Base-by-base conservation (phyloP, 176 grass and related monocot genomes). In the Zea luxurians region DNA sequence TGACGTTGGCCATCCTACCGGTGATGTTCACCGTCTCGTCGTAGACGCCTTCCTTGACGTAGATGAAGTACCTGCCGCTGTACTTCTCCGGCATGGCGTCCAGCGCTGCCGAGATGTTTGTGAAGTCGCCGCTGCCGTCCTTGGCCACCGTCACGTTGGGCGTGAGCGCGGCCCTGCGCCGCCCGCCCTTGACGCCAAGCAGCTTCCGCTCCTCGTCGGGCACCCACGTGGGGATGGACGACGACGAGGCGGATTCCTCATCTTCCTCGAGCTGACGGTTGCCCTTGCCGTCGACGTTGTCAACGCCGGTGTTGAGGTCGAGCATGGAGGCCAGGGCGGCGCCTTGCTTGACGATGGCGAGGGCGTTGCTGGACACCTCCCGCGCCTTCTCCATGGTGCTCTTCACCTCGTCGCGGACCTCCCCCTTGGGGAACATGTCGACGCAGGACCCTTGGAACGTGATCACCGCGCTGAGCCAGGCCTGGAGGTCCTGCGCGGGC, bases 381-480 rank as follows among this genome's bases (percentile, higher is more conserved):
- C 85, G 45, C 4, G 85, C 72, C 21, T 68, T 78, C 66, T 80
- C 83, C 95, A 98, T 94, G 17, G 82, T n/a, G 2, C 4, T 10
- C 45, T 63, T 80, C 62, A 94, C 75, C 87, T 89, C 78, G 8
- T 83, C 80, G 13, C 77, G 80, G 3, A 85, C 16, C 13, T 84
- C 64, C 9, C 94, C 94, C 45, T 88, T 68, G 1, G 91, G 95
- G 80, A 94, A 94, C 85, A 88, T 87, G 69, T 98, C 91, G 73
- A 91, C 76, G 80, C 95, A 98, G 47, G 95, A 84, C 46, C 90
- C 82, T 80, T 94, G 79, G 80, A 94, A 98, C 34, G 91, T 86
- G 81, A 94, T 84, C 49, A 94, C 91, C 1, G 95, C 95, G 89
- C 91, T 94, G 46, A 91, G 80, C 95, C 95, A 98, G 2, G 85